phyloP scores from a whole-genome alignment of 1,284 basidiomycete species.

The Puccinia polysora region DNA sequence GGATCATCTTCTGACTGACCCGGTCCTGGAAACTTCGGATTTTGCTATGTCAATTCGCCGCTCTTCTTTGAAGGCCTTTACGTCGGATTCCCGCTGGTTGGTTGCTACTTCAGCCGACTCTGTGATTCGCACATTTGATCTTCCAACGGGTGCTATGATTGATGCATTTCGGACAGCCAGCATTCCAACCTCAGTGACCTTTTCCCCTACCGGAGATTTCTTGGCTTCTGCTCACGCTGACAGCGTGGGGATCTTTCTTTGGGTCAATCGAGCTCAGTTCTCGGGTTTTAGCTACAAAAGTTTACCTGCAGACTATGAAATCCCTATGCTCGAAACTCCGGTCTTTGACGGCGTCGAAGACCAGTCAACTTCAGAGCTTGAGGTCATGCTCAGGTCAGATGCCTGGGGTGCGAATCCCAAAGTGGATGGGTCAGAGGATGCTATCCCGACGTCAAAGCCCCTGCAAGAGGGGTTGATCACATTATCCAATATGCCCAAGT shows the following conservation, averaged over 20 bases:
- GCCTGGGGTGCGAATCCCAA: slow-evolving; percentile 13
- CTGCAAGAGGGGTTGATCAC: slow-evolving; percentile 72
- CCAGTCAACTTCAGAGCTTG: slow-evolving; percentile 54
- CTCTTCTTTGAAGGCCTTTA: slow-evolving; percentile 68
- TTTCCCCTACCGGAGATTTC: slow-evolving; percentile 94
- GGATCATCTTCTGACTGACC: no score
- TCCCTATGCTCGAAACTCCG: slow-evolving; percentile 75
- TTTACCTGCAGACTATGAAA: slow-evolving; percentile 71
- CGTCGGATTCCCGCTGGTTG: slow-evolving; percentile 89
- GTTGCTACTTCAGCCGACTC: slow-evolving; percentile 83
- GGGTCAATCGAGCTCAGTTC: slow-evolving; percentile 96
- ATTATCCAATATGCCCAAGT: slow-evolving; percentile 81
- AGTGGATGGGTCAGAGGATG: slow-evolving; percentile 41
- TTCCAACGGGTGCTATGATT: slow-evolving; percentile 84
- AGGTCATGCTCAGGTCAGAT: slow-evolving; percentile 8
- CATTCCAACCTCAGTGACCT: slow-evolving; percentile 81
- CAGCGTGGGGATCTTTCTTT: slow-evolving; percentile 86
- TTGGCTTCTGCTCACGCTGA: slow-evolving; percentile 91
- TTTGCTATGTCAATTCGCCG: no score
- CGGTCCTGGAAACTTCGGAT: no score
- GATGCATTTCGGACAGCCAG: slow-evolving; percentile 87
- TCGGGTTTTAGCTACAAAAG: slow-evolving; percentile 75
- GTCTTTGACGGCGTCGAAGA: slow-evolving; percentile 67
- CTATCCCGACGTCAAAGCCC: slow-evolving; percentile 43
- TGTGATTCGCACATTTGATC: slow-evolving; percentile 88